These are phyloP conservation scores for Boletus tomentosulus DNA, from an alignment of 768 basidiomycete genomes.

Conservation along the genomic window DNA sequence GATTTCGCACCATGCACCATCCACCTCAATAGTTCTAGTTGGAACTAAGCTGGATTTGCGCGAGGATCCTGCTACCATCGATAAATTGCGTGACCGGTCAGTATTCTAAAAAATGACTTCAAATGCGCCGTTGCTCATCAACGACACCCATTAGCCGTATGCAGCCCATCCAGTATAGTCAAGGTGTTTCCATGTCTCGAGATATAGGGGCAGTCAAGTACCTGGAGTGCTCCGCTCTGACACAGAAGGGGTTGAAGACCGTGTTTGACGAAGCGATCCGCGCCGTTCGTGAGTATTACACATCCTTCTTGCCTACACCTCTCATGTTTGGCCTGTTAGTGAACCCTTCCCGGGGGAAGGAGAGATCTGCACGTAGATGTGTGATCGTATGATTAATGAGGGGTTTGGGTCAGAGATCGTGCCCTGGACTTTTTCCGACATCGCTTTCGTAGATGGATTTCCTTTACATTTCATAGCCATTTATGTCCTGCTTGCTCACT, in stretches of 20 bases:
- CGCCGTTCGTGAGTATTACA: constrained; percentile 73
- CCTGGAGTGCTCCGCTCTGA: constrained; percentile 91
- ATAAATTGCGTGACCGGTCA: constrained; percentile 89
- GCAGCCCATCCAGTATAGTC: constrained; percentile 89
- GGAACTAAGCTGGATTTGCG: constrained; percentile 98
- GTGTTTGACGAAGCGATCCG: constrained; percentile 99
- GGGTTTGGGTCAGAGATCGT: constrained; percentile 16
- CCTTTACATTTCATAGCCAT: constrained; percentile 52
- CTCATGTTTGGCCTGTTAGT: constrained; percentile 40
- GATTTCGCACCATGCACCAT: constrained; percentile 95
- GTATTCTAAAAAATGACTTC: constrained; percentile 15
- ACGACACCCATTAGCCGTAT: constrained; percentile 59
- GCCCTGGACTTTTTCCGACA: constrained; percentile 13
- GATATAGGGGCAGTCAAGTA: constrained; percentile 97
- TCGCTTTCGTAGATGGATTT: constrained; percentile 32
- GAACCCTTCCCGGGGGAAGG: constrained; percentile 68
- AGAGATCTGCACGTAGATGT: constrained; percentile 46
- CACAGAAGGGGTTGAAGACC: constrained; percentile 97
- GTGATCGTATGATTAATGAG: constrained; percentile 60
- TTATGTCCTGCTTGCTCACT: constrained; percentile 67
- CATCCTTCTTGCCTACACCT: neutral
- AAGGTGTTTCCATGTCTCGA: constrained; percentile 86
- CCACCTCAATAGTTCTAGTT: constrained; percentile 88
- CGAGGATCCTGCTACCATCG: constrained; percentile 89
- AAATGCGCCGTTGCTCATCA: constrained; percentile 5